Evolutionary conservation across 2,329 filamentous ascomycete genomes (phyloP).

Genomic region (Macroventuria anomochaeta): DNA sequence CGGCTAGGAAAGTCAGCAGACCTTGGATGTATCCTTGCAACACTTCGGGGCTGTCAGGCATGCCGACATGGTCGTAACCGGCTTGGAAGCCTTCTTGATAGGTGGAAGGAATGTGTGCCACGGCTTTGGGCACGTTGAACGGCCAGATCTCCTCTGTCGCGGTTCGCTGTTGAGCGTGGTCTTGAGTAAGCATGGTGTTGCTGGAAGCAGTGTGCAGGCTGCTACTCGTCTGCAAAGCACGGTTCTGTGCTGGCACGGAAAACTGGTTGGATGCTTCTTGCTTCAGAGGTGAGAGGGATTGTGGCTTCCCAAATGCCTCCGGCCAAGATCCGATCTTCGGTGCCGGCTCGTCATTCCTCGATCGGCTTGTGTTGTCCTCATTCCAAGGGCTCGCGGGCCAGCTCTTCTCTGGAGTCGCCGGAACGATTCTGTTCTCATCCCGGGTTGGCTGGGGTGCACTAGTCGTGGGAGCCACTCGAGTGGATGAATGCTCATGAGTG

Average conservation of each 20-base stretch:
- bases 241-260: constrained; percentile 11
- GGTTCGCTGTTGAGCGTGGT: constrained; percentile 25
- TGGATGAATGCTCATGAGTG: constrained; percentile 51
- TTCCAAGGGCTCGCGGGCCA: constrained; percentile 49
- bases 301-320: constrained; percentile 38
- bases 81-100: constrained; percentile 50
- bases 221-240: constrained; percentile 7
- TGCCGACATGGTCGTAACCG: constrained; percentile 44
- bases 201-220: constrained; percentile 20
- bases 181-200: constrained; percentile 18
- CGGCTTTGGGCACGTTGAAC: constrained; percentile 25
- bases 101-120: constrained; percentile 37
- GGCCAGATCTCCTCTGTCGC: constrained; percentile 34
- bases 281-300: constrained; percentile 26
- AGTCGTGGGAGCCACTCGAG: constrained; percentile 36
- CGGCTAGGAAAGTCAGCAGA: constrained; percentile 37
- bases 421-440: constrained; percentile 26
- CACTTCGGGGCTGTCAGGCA: constrained; percentile 42
- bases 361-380: constrained; percentile 29
- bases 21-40: constrained; percentile 45
- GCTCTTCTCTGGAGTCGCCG: constrained; percentile 46
- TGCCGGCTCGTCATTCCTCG: constrained; percentile 27
- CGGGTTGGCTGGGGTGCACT: constrained; percentile 16
- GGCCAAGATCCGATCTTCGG: constrained; percentile 42
- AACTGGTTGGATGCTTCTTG: constrained; percentile 17